These are phyloP conservation scores for Plantago lanceolata DNA, from an alignment of 305 asterid genomes.

Conservation along the genomic window DNA sequence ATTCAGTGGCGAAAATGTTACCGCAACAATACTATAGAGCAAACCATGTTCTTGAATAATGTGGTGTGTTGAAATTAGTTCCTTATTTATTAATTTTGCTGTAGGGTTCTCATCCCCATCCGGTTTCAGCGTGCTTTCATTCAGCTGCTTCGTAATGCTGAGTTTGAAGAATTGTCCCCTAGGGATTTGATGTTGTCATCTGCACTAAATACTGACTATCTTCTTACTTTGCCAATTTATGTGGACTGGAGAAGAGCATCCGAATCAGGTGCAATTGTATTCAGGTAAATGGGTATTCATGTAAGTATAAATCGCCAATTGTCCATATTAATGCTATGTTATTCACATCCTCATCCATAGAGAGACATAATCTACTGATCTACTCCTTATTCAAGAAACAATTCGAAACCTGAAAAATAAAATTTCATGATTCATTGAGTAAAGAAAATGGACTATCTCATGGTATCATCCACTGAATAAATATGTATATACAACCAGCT, in stretches of 20 bases:
- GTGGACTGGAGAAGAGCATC: constrained; percentile 88
- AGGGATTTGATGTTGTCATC: constrained; percentile 78
- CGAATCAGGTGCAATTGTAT: constrained; percentile 67
- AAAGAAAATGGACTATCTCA: too few species aligned
- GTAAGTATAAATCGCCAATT: constrained; percentile 6
- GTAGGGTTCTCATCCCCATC: constrained; percentile 53
- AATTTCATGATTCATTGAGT: too few species aligned
- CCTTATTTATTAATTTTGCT: neutral
- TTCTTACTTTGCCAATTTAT: constrained; percentile 79
- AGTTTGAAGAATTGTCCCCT: constrained; percentile 79
- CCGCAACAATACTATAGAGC: neutral
- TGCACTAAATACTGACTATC: constrained; percentile 81
- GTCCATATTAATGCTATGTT: constrained; percentile 15
- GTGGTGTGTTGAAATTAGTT: neutral
- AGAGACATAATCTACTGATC: too few species aligned
- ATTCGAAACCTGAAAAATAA: too few species aligned
- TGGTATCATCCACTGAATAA: too few species aligned
- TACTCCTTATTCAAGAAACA: too few species aligned
- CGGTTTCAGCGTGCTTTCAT: constrained; percentile 70
- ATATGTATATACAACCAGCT: too few species aligned
- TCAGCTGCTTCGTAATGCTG: constrained; percentile 73
- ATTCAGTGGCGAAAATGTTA: constrained; percentile 3
- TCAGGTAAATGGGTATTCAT: constrained; percentile 51
- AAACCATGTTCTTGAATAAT: neutral
- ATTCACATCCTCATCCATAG: constrained; percentile 13